Conservation (phyloP, 495 filamentous ascomycete species). For the Zalerion maritima region DNA sequence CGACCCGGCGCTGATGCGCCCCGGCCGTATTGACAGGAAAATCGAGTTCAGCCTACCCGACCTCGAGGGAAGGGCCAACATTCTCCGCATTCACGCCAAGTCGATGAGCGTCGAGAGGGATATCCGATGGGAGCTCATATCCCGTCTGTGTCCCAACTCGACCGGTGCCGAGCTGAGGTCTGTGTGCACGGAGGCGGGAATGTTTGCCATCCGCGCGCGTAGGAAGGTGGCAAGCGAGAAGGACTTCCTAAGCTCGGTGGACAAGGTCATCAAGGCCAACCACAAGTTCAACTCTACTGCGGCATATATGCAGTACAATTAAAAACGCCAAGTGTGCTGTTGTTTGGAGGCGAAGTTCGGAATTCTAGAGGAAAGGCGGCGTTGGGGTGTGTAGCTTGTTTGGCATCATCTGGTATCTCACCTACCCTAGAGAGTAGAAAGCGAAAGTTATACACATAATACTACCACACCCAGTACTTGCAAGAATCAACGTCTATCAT, state of each 20-base stretch:
- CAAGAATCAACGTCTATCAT: no score
- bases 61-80: conserved; percentile 91
- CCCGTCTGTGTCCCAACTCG: conserved; percentile 87
- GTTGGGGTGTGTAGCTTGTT: no score
- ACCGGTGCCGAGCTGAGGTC: conserved; percentile 89
- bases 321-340: no score
- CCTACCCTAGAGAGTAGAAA: no score
- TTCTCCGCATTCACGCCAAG: conserved; percentile 96
- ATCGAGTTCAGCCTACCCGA: conserved; percentile 97
- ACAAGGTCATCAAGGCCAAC: conserved; percentile 99
- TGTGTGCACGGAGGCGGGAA: conserved; percentile 97
- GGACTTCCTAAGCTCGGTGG: conserved; percentile 93
- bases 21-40: conserved; percentile 95
- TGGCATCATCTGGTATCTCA: no score
- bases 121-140: conserved; percentile 97
- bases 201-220: conserved; percentile 94
- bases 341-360: no score
- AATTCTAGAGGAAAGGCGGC: no score
- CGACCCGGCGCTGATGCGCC: conserved; percentile 91
- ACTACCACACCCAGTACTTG: no score
- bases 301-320: conserved; percentile 99
- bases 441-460: no score
- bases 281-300: conserved; percentile 99
- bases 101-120: conserved; percentile 98
- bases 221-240: conserved; percentile 98